Evolutionary conservation across 2,329 filamentous ascomycete species (phyloP).

Genomic region (Claviceps arundinis): DNA sequence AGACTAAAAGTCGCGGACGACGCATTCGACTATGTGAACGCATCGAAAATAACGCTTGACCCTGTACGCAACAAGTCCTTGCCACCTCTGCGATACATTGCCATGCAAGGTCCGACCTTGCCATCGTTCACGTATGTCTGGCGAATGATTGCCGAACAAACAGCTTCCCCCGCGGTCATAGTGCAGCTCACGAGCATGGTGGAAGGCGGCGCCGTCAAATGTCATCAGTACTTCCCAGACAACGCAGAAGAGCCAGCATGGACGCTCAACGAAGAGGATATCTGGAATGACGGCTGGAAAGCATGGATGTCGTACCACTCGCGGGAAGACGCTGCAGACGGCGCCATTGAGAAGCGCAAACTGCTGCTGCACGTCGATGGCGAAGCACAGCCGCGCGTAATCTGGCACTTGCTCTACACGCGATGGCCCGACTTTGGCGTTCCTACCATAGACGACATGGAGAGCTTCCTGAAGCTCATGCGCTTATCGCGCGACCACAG

Average conservation of each 20-base stretch:
- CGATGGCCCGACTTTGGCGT: slow-evolving; percentile 87
- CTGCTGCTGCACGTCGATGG: slow-evolving; percentile 44
- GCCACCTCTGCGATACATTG: slow-evolving; percentile 57
- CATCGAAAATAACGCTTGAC: slow-evolving; percentile 52
- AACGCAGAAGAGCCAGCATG: slow-evolving; percentile 37
- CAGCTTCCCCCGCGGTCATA: slow-evolving; percentile 59
- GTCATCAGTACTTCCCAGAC: slow-evolving; percentile 74
- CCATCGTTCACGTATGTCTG: slow-evolving; percentile 72
- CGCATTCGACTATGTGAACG: slow-evolving; percentile 69
- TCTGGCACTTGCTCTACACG: slow-evolving; percentile 78
- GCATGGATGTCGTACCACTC: slow-evolving; percentile 57
- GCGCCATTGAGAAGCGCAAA: slow-evolving; percentile 61
- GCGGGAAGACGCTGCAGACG: slow-evolving; percentile 39
- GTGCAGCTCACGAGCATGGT: slow-evolving; percentile 89
- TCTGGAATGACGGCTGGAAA: slow-evolving; percentile 53
- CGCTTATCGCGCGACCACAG: slow-evolving; percentile 46
- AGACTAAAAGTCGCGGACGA: slow-evolving; percentile 64
- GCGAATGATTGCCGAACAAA: slow-evolving; percentile 86
- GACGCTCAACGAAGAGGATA: slow-evolving; percentile 48
- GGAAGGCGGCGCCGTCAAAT: slow-evolving; percentile 69
- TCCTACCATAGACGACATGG: slow-evolving; percentile 53
- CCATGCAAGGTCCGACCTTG: slow-evolving; percentile 80
- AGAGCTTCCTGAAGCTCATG: slow-evolving; percentile 57
- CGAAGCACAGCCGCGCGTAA: slow-evolving; percentile 37
- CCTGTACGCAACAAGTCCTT: slow-evolving; percentile 25